Evolutionary conservation across 768 basidiomycete species (phyloP).

Genomic region (Podaxis sp.): DNA sequence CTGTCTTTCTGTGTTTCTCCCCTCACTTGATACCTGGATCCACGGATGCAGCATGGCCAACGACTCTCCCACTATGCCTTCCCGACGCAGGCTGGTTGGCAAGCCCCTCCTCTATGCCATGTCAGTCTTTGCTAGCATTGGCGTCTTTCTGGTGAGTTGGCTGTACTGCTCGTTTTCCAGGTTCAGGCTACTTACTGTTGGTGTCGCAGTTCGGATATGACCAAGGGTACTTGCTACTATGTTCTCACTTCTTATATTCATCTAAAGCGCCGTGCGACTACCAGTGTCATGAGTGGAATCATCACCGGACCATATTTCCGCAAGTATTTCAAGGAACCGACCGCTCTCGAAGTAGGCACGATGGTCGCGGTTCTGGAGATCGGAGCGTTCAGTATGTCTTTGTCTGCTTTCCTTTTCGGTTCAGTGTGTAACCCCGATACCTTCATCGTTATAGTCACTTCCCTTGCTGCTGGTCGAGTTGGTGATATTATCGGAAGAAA

Average conservation of each 20-base stretch:
- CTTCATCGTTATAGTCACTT: constrained; percentile 56
- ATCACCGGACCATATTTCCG: constrained; percentile 85
- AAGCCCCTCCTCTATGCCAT: constrained; percentile 75
- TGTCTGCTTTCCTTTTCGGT: not conserved
- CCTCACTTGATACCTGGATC: constrained; percentile 2
- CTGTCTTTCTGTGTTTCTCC: not conserved
- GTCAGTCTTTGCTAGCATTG: constrained; percentile 77
- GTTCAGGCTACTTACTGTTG: not conserved
- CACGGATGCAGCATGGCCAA: constrained; percentile 52
- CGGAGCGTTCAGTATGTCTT: constrained; percentile 75
- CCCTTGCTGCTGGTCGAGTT: constrained; percentile 81
- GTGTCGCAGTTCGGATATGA: constrained; percentile 71
- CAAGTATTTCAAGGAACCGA: constrained; percentile 77
- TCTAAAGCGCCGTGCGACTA: constrained; percentile 3
- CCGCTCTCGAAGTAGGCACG: constrained; percentile 73
- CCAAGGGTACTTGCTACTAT: constrained; percentile 55
- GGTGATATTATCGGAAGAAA: constrained; percentile 85
- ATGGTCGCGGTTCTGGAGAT: constrained; percentile 96
- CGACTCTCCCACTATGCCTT: constrained; percentile 20
- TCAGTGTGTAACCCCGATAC: constrained; percentile 1
- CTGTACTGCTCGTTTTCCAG: not conserved
- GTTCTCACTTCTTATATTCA: constrained; percentile 13
- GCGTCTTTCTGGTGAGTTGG: constrained; percentile 73
- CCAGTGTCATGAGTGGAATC: constrained; percentile 85
- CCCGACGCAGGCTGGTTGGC: constrained; percentile 61